Evolutionary conservation across 805 yeast genomes (phyloP).

Genomic region (Teunomyces pallodes): DNA sequence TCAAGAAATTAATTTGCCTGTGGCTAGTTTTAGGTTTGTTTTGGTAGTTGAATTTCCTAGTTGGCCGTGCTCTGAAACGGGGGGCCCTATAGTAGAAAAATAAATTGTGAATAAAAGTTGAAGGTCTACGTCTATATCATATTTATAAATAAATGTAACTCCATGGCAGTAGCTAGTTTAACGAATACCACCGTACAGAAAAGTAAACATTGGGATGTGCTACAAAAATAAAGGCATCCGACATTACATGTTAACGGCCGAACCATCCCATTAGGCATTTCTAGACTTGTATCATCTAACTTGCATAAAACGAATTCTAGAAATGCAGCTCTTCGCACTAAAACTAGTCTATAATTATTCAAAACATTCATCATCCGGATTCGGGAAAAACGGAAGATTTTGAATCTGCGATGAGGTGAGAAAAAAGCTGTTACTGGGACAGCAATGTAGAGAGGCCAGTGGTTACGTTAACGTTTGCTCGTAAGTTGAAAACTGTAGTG

Average conservation of each 20-base stretch:
- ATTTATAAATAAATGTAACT: not conserved
- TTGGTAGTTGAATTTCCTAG: not conserved
- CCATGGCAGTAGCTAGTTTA: not conserved
- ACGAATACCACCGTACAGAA: not conserved
- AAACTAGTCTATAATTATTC: not conserved
- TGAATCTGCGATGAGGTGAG: not conserved
- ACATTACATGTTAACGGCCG: not conserved
- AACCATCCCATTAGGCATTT: not conserved
- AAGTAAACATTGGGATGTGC: not conserved
- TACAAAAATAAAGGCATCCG: not conserved
- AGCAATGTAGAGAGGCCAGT: not conserved
- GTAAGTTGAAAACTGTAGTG: not conserved
- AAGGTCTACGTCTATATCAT: no score
- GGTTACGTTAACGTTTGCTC: not conserved
- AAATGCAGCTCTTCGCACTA: not conserved
- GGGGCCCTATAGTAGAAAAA: not conserved
- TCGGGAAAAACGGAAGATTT: not conserved
- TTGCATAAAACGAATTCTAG: not conserved
- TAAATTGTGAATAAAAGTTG: no score
- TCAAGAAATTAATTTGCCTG: not conserved
- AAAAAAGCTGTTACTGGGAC: not conserved
- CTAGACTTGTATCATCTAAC: not conserved
- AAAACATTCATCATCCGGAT: not conserved
- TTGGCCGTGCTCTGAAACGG: not conserved
- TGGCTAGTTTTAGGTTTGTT: not conserved